Evolutionary conservation across 371 early-diverging fungal species (phyloP), one percentile per base, ranked within the genome.

Genomic region (Conidiobolus incongruus): DNA sequence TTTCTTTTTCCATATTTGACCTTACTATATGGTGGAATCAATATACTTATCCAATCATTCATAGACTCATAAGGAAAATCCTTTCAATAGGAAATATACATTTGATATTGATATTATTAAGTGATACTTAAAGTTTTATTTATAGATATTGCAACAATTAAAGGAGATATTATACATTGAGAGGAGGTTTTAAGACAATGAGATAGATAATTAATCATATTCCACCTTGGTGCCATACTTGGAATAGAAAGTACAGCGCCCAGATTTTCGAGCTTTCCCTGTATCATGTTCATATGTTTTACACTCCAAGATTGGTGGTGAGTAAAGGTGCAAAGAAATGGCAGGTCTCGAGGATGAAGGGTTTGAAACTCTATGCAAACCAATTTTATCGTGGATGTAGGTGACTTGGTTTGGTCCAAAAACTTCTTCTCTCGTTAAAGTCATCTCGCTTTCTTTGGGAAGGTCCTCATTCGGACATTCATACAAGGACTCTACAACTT

Each of bases 271-370:
- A 13, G 77, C 66, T 34, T 55, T 62, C 19, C 83, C 81, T 0
- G 83, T 82, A 1, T 54, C 47, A 52, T 81, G 82, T 43, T 77
- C 67, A 58, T 85, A 91, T 4, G 83, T 84, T 48, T 74, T 73
- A 65, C 89, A 88, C 44, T 66, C 59, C 37, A 82, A 59, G 52
- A 77, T 77, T 4, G 93, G 90, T 16, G 93, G 93, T 7, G 88
- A 78, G 60, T 92, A 92, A 22, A 92, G 63, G 52, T 92, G 93
- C 23, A 92, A 68, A 3, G 91, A 86, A 20, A 92, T 75, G 13
- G 89, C 77, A 32, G 66, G 68, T 2, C 37, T 40, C n/a, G 51
- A 45, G n/a, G 38, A 16, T 33, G 63, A 62, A 15, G 75, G 73
- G 63, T 90, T 90, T 24, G 72, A 56, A 23, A 92, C 75, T 33